These are phyloP conservation scores for Wallacemonas sp. DNA, from an alignment of 208 protist genomes.

Conservation along the genomic window DNA sequence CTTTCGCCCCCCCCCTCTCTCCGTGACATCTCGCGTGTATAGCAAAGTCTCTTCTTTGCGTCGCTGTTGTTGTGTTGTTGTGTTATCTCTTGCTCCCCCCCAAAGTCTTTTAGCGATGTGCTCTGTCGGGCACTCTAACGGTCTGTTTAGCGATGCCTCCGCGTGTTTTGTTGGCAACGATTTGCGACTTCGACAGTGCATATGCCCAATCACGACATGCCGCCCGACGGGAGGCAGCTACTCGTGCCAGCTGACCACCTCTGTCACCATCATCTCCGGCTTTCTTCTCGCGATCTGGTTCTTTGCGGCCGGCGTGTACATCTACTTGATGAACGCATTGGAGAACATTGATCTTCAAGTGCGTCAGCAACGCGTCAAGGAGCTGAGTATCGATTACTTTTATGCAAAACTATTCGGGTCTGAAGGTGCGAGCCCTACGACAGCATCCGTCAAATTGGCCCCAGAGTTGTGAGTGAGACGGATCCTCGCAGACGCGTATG, in stretches of 20 bases:
- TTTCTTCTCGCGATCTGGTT: conserved; percentile 70
- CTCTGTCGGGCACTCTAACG: conserved; percentile 38
- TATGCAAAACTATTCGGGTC: conserved; percentile 77
- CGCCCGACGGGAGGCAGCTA: conserved; percentile 31
- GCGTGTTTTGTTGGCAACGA: conserved; percentile 68
- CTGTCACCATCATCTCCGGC: conserved; percentile 53
- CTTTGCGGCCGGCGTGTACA: conserved; percentile 55
- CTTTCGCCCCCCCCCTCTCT: background rate
- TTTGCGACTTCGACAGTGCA: conserved; percentile 62
- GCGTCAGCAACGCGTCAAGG: conserved; percentile 21
- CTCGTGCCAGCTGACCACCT: conserved; percentile 55
- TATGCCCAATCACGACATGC: conserved; percentile 80
- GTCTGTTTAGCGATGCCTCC: conserved; percentile 77
- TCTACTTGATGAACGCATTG: conserved; percentile 62
- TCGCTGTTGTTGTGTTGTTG: background rate
- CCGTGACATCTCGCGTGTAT: too few species aligned
- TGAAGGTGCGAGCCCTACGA: conserved; percentile 13
- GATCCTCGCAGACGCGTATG: background rate
- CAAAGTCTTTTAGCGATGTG: conserved; percentile 45
- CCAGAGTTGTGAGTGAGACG: conserved; percentile 1
- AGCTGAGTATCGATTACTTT: conserved; percentile 60
- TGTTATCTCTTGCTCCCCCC: too few species aligned
- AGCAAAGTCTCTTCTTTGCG: background rate
- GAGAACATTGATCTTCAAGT: conserved; percentile 40
- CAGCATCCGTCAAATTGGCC: conserved; percentile 15